Percentiles rank a stretch among this genome's conserved stretches.
Evolutionary conservation across 768 basidiomycete species (phyloP).

Genomic region (Naganishia onofrii): DNA sequence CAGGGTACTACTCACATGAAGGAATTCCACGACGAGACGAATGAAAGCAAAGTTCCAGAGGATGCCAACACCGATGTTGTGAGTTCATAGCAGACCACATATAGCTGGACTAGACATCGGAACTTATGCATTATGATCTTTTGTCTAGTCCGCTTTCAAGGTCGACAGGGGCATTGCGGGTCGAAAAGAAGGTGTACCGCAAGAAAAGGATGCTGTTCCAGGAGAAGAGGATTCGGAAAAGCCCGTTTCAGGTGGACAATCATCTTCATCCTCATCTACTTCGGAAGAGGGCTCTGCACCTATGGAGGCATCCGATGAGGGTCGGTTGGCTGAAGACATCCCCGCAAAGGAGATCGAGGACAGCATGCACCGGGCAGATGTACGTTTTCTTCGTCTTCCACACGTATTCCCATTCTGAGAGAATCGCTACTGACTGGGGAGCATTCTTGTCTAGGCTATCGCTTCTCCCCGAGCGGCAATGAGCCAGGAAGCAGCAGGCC

Average conservation of each 20-base stretch:
- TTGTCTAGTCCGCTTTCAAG: conserved; percentile 9
- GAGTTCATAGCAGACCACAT: not conserved
- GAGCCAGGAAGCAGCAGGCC: not conserved
- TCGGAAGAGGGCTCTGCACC: conserved; percentile 6
- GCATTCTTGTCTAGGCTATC: not conserved
- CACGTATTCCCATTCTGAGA: not conserved
- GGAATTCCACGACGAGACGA: conserved; percentile 25
- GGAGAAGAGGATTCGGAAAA: conserved; percentile 17
- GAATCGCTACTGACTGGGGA: not conserved
- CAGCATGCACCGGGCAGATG: conserved; percentile 26
- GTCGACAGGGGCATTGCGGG: conserved; percentile 17
- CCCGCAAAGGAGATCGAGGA: conserved; percentile 22
- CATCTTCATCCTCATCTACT: conserved; percentile 15
- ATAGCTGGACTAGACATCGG: not conserved
- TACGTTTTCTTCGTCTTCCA: not conserved
- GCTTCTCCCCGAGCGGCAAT: conserved; percentile 24
- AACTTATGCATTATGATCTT: not conserved
- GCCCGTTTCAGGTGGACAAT: conserved; percentile 17
- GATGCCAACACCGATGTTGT: conserved; percentile 23
- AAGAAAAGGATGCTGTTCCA: conserved; percentile 21
- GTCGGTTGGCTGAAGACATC: conserved; percentile 31
- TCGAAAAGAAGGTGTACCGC: conserved; percentile 3
- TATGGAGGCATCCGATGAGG: conserved; percentile 26
- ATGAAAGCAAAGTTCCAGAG: conserved; percentile 20
- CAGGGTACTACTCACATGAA: conserved; percentile 30